Evolutionary conservation across 106 monocot genomes (phyloP).

Genomic region (Ottelia alismoides): DNA sequence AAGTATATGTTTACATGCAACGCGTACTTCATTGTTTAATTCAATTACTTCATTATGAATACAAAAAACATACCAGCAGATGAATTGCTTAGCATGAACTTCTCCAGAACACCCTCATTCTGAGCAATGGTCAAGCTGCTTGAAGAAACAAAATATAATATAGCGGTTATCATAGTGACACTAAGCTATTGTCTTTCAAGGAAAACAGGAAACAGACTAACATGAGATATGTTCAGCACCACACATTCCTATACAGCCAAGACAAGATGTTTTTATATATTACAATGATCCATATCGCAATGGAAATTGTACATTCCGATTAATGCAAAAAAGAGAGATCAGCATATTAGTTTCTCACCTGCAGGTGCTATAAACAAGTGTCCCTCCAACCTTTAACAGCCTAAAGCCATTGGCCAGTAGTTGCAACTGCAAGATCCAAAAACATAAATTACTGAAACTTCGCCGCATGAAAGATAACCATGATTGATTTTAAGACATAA

Average conservation of each 20-base stretch:
- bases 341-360: constrained; percentile 29
- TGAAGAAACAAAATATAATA: constrained; percentile 9
- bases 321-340: not conserved
- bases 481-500: no score
- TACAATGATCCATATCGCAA: not conserved
- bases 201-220: not conserved
- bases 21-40: no score
- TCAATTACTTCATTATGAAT: not conserved
- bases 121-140: constrained; percentile 80
- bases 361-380: constrained; percentile 90
- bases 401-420: constrained; percentile 88
- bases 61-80: constrained; percentile 63
- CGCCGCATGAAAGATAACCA: no score
- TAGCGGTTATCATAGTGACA: not conserved
- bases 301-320: no score
- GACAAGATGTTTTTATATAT: no score
- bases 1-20: no score
- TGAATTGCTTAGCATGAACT: constrained; percentile 50
- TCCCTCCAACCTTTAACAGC: constrained; percentile 74
- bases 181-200: not conserved
- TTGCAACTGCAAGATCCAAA: constrained; percentile 30
- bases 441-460: no score
- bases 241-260: no score
- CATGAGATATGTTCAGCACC: not conserved
- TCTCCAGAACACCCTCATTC: constrained; percentile 80